Base-by-base conservation (phyloP, 768 basidiomycete genomes). In the Termitomyces sp. region DNA sequence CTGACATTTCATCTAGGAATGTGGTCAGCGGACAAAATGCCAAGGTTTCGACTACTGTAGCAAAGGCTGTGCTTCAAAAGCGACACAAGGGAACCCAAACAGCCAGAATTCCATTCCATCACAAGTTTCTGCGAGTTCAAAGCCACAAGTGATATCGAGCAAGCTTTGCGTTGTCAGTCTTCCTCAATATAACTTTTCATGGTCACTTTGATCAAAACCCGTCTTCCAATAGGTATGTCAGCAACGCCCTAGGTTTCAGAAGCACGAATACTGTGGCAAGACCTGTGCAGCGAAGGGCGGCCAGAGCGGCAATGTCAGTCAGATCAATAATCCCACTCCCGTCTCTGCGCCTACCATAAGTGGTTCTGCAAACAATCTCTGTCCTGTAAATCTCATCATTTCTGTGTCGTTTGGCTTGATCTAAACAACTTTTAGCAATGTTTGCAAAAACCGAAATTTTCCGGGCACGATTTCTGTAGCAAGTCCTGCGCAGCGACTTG, bases 41-140 rank as follows among this genome's bases (percentile, higher is more conserved):
- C 79, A 76, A 62, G 77, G 73, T 59, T 81, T 82, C 61, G 79
- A 82, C 53, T 87, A 77, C 63, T 87, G 51, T n/a, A 52, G 51
- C 18, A 52, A 52, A 52, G n/a, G n/a, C n/a, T 52, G 51, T 26
- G 37, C 51, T 52, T 39, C 39, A n/a, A 52, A 39, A 16, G 51
- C 51, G 26, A 52, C 18, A n/a, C 51, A 41, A 41, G 37, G 26
- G 18, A 52, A 37, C 10, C 18, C n/a, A 20, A 27, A 29, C n/a
- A 20, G 36, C 26, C 36, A 51, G 37, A 51, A 29, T 14, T 13
- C 51, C 7, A 13, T 10, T 4, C 26, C 36, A 27, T 51, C 36
- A 27, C 36, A 51, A n/a, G 20, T 24, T 18, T 5, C 12, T 27
- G 18, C 24, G 12, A 51, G 18, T 24, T 20, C 37, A 20, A 39